These are phyloP conservation scores for Paraphoma chrysanthemicola DNA, from an alignment of 2,329 filamentous ascomycete genomes.

Conservation along the genomic window DNA sequence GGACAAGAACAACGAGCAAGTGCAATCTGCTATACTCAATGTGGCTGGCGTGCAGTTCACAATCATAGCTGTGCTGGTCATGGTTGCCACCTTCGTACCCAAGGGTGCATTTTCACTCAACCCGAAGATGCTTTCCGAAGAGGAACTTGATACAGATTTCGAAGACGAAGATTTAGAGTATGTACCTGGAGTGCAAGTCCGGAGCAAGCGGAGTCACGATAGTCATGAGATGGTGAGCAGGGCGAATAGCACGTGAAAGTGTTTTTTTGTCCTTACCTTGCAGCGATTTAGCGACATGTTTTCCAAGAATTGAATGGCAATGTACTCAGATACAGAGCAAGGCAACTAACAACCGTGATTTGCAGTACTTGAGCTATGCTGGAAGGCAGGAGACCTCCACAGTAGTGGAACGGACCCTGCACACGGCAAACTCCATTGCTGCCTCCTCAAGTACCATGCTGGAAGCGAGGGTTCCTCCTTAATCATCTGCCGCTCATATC, in stretches of 20 bases:
- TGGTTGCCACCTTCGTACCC: slow-evolving; percentile 56
- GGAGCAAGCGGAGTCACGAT: slow-evolving; percentile 27
- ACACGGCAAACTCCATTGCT: not conserved
- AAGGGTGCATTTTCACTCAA: slow-evolving; percentile 55
- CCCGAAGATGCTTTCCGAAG: slow-evolving; percentile 52
- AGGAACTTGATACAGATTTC: slow-evolving; percentile 45
- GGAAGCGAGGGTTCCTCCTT: not conserved
- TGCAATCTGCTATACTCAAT: slow-evolving; percentile 52
- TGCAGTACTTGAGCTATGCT: not conserved
- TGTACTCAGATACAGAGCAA: no score
- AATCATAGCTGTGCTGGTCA: slow-evolving; percentile 51
- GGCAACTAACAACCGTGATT: not conserved
- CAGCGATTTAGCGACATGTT: slow-evolving; percentile 7
- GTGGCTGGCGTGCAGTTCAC: slow-evolving; percentile 59
- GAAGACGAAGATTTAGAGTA: slow-evolving; percentile 36
- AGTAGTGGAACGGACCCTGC: no score
- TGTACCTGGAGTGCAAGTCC: slow-evolving; percentile 22
- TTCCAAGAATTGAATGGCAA: not conserved
- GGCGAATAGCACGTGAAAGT: slow-evolving; percentile 14
- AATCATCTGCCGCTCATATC: not conserved
- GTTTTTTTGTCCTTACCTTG: not conserved
- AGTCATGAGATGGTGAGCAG: slow-evolving; percentile 31
- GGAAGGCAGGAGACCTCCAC: no score
- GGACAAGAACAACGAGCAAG: slow-evolving; percentile 44
- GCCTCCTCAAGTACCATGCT: not conserved